Percentiles rank a stretch among this genome's conserved stretches.
Evolutionary conservation across 208 protist species (phyloP).

Genomic region (Leptomonas seymouri): DNA sequence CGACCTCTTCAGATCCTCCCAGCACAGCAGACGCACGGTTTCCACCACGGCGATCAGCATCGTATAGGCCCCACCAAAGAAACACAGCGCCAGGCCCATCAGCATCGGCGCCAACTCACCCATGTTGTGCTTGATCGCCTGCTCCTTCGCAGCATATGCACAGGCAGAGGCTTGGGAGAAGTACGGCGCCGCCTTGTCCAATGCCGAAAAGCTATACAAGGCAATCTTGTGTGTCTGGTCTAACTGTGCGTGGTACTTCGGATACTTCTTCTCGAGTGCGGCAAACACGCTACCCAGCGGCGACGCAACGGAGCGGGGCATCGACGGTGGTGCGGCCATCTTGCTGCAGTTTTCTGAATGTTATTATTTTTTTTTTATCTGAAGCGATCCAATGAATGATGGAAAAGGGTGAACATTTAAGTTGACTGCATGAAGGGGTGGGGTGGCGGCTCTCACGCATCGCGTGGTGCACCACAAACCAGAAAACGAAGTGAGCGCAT

Average conservation of each 20-base stretch:
- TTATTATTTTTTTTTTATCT: too few species aligned
- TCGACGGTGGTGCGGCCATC: neutral
- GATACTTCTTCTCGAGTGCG: slow-evolving; percentile 50
- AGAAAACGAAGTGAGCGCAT: too few species aligned
- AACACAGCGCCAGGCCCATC: slow-evolving; percentile 71
- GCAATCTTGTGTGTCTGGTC: slow-evolving; percentile 26
- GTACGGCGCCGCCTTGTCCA: slow-evolving; percentile 35
- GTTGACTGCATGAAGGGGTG: too few species aligned
- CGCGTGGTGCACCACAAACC: too few species aligned
- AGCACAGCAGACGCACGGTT: slow-evolving; percentile 72
- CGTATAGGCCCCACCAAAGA: slow-evolving; percentile 83
- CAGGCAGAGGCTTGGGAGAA: slow-evolving; percentile 29
- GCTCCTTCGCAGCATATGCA: slow-evolving; percentile 13
- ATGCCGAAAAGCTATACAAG: slow-evolving; percentile 14
- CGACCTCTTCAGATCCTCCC: slow-evolving; percentile 55
- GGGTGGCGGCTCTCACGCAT: too few species aligned
- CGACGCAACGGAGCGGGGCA: neutral
- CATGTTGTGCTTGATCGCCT: slow-evolving; percentile 34
- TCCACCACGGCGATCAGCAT: slow-evolving; percentile 75
- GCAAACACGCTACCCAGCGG: slow-evolving; percentile 47
- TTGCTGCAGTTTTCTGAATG: too few species aligned
- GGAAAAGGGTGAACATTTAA: too few species aligned
- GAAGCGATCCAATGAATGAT: too few species aligned
- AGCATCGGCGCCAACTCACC: slow-evolving; percentile 52
- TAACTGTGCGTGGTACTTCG: slow-evolving; percentile 38